Conservation (phyloP, 305 asterid species). For the Petunia hybrid region DNA sequence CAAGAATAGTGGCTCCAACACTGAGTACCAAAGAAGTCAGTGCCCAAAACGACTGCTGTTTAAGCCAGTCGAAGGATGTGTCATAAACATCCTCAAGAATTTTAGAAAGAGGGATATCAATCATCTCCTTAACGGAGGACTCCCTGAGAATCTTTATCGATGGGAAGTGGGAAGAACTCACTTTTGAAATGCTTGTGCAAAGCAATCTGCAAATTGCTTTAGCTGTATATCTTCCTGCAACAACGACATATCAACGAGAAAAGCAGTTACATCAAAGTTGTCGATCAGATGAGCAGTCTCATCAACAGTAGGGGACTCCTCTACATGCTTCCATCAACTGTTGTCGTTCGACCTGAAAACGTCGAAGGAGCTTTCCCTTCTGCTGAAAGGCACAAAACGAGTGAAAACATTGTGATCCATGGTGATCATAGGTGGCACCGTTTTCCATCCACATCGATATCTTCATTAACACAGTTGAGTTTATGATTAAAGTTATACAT, state of each 20-base stretch:
- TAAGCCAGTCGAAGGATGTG: too few relatives aligned
- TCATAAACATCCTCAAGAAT: too few relatives aligned
- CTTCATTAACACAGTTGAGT: background rate
- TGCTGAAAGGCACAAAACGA: constrained; percentile 4
- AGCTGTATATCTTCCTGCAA: constrained; percentile 48
- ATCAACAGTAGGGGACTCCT: constrained; percentile 41
- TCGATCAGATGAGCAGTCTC: constrained; percentile 50
- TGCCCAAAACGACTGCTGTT: too few relatives aligned
- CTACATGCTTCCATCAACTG: constrained; percentile 36
- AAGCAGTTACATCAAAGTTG: constrained; percentile 43
- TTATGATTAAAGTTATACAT: constrained; percentile 5
- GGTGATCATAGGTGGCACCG: constrained; percentile 39
- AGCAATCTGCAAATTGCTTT: constrained; percentile 53
- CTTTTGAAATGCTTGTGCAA: constrained; percentile 51
- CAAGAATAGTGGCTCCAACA: too few relatives aligned
- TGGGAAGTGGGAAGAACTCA: constrained; percentile 48
- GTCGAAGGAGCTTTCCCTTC: constrained; percentile 30
- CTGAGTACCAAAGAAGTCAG: too few relatives aligned
- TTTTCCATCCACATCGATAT: constrained; percentile 44
- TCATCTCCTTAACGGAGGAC: constrained; percentile 46
- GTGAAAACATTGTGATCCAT: too few relatives aligned
- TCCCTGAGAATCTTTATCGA: constrained; percentile 53
- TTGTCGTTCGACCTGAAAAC: constrained; percentile 41
- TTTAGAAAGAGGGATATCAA: constrained; percentile 28
- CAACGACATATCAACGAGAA: constrained; percentile 46